phyloP scores from a whole-genome alignment of 345 rosid genomes.

The Salix suchowensis region DNA sequence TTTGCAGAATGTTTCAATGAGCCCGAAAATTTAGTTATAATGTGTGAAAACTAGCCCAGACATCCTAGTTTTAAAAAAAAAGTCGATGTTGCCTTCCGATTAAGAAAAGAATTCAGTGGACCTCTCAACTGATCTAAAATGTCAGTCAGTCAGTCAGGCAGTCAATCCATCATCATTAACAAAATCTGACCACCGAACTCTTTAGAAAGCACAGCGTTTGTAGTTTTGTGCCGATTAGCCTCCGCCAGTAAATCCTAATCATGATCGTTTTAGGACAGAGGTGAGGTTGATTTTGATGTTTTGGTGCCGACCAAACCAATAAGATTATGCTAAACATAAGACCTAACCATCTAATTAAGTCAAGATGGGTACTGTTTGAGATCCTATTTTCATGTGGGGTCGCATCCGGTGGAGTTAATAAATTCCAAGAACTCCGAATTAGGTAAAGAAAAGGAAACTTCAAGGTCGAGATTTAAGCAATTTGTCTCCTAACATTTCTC shows the following conservation, averaged over 20 bases:
- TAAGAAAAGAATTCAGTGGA: not conserved
- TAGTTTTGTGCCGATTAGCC: not conserved
- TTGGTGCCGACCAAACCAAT: not conserved
- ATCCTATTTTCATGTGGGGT: not conserved
- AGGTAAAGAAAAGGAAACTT: constrained; percentile 6
- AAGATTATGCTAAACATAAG: constrained; percentile 1
- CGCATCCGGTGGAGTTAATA: not conserved
- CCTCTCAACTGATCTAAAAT: not conserved
- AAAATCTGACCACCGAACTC: constrained; percentile 21
- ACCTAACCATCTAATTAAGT: constrained; percentile 8
- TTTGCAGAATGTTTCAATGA: no score
- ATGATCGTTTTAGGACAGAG: no score
- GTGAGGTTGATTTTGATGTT: not conserved
- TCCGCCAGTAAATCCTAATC: no score
- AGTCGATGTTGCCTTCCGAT: not conserved
- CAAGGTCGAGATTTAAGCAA: not conserved
- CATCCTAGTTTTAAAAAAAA: no score
- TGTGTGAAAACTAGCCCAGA: no score
- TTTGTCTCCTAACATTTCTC: no score
- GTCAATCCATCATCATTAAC: not conserved
- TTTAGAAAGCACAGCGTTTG: not conserved
- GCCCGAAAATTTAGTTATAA: accelerated
- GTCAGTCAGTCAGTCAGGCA: constrained; percentile 5
- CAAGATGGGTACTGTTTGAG: not conserved
- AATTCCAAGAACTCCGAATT: not conserved